phyloP scores from a whole-genome alignment of 108 stramenopile genomes.

The Asterionellopsis glacialis region DNA sequence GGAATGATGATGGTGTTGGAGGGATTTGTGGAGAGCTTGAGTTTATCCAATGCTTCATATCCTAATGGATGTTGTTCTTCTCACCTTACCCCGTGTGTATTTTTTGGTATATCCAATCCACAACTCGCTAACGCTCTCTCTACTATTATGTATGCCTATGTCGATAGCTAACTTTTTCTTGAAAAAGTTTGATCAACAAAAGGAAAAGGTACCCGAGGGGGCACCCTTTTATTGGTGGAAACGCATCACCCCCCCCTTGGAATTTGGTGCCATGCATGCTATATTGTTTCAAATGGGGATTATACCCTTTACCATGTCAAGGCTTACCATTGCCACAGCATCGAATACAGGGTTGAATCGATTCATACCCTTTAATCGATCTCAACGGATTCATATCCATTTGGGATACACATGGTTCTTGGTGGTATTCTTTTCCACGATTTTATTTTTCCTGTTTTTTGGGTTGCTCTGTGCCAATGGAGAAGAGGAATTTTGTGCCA shows the following conservation, averaged over 20 bases:
- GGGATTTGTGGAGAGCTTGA: too few relatives aligned
- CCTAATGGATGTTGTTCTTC: too few relatives aligned
- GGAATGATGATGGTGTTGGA: too few relatives aligned
- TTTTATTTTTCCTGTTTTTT: constrained; percentile 43
- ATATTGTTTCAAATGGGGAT: constrained; percentile 50
- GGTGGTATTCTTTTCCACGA: constrained; percentile 29
- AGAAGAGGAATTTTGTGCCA: constrained; percentile 40
- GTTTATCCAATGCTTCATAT: too few relatives aligned
- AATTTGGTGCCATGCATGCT: constrained; percentile 51
- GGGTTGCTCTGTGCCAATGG: constrained; percentile 35
- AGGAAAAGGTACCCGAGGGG: constrained; percentile 20
- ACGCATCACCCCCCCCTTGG: constrained; percentile 28
- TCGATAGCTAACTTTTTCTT: constrained; percentile 29
- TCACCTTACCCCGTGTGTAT: too few relatives aligned
- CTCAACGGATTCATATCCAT: constrained; percentile 31
- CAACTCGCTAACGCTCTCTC: too few relatives aligned
- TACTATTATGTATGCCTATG: too few relatives aligned
- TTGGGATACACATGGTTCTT: constrained; percentile 33
- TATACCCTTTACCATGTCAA: constrained; percentile 38
- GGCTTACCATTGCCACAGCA: constrained; percentile 27
- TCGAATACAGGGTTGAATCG: constrained; percentile 16
- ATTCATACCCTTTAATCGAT: constrained; percentile 31
- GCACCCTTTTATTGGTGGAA: constrained; percentile 33
- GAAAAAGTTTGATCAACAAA: constrained; percentile 31
- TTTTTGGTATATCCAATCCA: too few relatives aligned